Conservation (phyloP, 2,329 filamentous ascomycete species). For the Hypoxylon sp. region DNA sequence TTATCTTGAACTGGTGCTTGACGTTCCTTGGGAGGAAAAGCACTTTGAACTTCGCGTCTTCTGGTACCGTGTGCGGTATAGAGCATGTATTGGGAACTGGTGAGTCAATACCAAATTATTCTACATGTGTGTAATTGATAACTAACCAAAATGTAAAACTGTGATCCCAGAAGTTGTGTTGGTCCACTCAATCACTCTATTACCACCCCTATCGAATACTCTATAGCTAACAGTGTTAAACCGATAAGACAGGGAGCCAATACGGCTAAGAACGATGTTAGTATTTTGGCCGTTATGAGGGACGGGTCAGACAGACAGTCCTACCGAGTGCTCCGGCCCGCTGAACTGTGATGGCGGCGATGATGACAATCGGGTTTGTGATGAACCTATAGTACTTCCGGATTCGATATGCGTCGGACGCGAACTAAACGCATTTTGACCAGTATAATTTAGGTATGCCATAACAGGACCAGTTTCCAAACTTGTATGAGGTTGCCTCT, state of each 20-base stretch:
- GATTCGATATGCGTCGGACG: neutral
- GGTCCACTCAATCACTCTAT: slow-evolving; percentile 42
- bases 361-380: slow-evolving; percentile 2
- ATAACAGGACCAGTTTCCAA: slow-evolving; percentile 18
- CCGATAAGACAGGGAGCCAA: slow-evolving; percentile 27
- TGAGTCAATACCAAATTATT: slow-evolving; percentile 10
- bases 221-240: slow-evolving; percentile 35
- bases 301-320: slow-evolving; percentile 21
- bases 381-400: neutral
- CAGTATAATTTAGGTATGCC: slow-evolving; percentile 13
- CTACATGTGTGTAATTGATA: neutral
- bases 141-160: slow-evolving; percentile 42
- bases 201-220: slow-evolving; percentile 23
- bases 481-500: slow-evolving; percentile 7
- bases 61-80: slow-evolving; percentile 46
- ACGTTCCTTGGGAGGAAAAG: slow-evolving; percentile 42
- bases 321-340: slow-evolving; percentile 15
- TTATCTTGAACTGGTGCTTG: slow-evolving; percentile 43
- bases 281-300: neutral
- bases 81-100: slow-evolving; percentile 33
- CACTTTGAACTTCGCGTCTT: slow-evolving; percentile 40
- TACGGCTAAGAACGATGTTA: slow-evolving; percentile 22
- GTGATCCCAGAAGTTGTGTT: slow-evolving; percentile 18
- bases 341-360: slow-evolving; percentile 14
- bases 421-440: neutral